phyloP scores from a whole-genome alignment of 345 rosid genomes.

The Hirschfeldia incana region DNA sequence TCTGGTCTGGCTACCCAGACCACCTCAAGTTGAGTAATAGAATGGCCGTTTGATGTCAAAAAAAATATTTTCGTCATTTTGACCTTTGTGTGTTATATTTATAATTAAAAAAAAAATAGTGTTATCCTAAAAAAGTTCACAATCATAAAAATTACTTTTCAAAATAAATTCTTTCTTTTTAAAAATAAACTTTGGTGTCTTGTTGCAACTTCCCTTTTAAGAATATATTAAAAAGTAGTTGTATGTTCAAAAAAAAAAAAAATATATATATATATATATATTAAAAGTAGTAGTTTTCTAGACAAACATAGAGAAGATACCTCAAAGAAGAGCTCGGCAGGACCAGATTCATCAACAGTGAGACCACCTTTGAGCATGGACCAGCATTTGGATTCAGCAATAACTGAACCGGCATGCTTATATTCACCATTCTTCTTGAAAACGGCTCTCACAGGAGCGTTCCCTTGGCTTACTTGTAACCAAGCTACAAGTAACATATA shows the following conservation, averaged over 20 bases:
- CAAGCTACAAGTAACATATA: conserved; percentile 50
- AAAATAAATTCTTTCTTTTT: background rate
- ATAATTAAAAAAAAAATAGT: too few species aligned
- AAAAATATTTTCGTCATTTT: too few species aligned
- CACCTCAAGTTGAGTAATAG: too few species aligned
- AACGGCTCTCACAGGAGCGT: conserved; percentile 41
- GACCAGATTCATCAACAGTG: conserved; percentile 57
- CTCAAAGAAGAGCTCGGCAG: conserved; percentile 66
- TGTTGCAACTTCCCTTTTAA: background rate
- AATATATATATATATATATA: too few species aligned
- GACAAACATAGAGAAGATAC: conserved; percentile 39
- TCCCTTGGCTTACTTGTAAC: conserved; percentile 62
- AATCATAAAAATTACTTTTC: background rate
- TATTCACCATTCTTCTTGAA: conserved; percentile 49
- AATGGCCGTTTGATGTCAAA: too few species aligned
- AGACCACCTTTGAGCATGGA: conserved; percentile 92
- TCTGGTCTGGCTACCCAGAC: too few species aligned
- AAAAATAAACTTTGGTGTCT: background rate
- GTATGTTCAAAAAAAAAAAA: too few species aligned
- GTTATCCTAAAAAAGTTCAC: too few species aligned
- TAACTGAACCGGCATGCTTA: conserved; percentile 48
- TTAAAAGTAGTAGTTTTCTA: background rate
- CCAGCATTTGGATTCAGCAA: conserved; percentile 75
- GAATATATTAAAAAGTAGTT: too few species aligned
- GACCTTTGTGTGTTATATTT: too few species aligned